Evolutionary conservation across 805 yeast genomes (phyloP).

Genomic region (Candida morakotiae): DNA sequence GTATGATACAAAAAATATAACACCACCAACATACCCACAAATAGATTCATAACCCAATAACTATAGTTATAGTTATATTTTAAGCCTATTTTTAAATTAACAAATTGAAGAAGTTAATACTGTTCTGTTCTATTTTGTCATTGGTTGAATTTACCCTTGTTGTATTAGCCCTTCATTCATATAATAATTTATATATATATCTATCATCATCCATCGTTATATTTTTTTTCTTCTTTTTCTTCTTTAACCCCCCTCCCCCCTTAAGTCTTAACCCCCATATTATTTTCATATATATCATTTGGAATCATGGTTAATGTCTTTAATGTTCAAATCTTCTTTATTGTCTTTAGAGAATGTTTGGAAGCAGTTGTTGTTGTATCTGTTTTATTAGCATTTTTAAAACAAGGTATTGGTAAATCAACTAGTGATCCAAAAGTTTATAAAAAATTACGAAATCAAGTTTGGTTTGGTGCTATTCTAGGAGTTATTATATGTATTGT

Average conservation of each 20-base stretch:
- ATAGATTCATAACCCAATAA: too few relatives aligned
- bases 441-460: conserved; percentile 66
- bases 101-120: not conserved
- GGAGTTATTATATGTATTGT: conserved; percentile 80
- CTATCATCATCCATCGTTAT: not conserved
- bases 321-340: conserved; percentile 75
- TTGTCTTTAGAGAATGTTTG: conserved; percentile 87
- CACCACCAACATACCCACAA: too few relatives aligned
- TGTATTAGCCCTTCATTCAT: too few relatives aligned
- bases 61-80: not conserved
- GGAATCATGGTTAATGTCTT: conserved; percentile 50
- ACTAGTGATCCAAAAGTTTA: conserved; percentile 49
- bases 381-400: conserved; percentile 84
- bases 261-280: too few relatives aligned
- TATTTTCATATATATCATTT: not conserved
- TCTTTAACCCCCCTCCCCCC: not conserved
- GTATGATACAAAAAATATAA: too few relatives aligned
- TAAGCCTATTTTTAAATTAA: conserved; percentile 2
- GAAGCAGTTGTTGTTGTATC: conserved; percentile 93
- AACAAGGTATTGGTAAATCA: conserved; percentile 72
- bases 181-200: too few relatives aligned
- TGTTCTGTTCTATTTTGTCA: not conserved
- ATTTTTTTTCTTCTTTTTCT: not conserved
- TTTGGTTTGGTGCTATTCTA: conserved; percentile 74
- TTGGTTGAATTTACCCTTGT: too few relatives aligned